Conservation (phyloP, 2,329 filamentous ascomycete genomes). For the Neurospora crassa region DNA sequence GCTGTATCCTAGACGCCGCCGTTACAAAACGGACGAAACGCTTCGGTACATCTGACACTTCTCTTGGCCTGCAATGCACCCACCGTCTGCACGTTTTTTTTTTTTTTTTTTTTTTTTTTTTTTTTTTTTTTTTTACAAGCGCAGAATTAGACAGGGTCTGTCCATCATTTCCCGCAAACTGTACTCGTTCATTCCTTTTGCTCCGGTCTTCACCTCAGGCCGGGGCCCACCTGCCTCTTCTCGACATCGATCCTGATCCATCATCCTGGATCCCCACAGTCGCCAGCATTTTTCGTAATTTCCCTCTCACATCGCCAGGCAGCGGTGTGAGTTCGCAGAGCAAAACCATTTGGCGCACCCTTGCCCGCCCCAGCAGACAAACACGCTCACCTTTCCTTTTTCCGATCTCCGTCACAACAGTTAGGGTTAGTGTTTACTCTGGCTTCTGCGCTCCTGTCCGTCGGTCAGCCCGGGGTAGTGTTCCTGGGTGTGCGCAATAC, state of each 20-base stretch:
- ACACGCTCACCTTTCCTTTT: constrained; percentile 17
- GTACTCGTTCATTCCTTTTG: constrained; percentile 1
- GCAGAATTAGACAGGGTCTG: neutral
- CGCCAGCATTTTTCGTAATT: constrained; percentile 7
- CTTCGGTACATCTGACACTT: neutral
- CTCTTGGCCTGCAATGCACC: neutral
- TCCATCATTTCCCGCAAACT: neutral
- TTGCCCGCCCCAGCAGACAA: neutral
- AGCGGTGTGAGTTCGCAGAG: neutral
- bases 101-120: neutral
- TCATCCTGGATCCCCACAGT: neutral
- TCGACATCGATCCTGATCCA: neutral
- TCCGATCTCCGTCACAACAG: constrained; percentile 17
- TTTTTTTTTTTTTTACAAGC: neutral
- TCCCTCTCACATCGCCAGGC: constrained; percentile 1
- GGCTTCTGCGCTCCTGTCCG: constrained; percentile 4
- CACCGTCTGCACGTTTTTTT: neutral
- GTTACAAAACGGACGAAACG: neutral
- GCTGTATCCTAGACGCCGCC: neutral
- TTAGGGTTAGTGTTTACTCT: constrained; percentile 14
- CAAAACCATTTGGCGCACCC: neutral
- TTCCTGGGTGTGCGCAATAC: constrained; percentile 11
- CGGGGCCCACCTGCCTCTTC: neutral
- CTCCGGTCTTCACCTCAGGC: neutral
- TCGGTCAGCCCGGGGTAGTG: constrained; percentile 13